These are phyloP conservation scores for Butyriboletus appendiculatus DNA, from an alignment of 1,284 basidiomycete species.

Conservation along the genomic window DNA sequence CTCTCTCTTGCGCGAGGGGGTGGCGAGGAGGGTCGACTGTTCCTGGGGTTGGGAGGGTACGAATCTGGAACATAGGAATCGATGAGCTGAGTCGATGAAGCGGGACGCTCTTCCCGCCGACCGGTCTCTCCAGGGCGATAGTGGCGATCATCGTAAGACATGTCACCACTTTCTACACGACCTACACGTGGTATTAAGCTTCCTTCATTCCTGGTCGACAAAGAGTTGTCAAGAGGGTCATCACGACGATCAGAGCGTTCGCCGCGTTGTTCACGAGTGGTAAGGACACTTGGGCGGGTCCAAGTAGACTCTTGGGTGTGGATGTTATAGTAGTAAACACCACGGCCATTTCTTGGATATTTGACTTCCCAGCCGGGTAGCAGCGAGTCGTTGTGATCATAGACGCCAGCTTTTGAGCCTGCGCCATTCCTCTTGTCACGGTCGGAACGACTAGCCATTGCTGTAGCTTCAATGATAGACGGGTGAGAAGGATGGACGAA, in stretches of 20 bases:
- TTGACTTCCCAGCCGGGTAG: constrained; percentile 65
- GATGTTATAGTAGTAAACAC: constrained; percentile 61
- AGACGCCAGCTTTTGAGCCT: constrained; percentile 31
- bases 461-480: constrained; percentile 57
- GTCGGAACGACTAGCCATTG: constrained; percentile 50
- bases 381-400: constrained; percentile 42
- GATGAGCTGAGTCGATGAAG: constrained; percentile 26
- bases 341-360: constrained; percentile 46
- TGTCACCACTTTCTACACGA: constrained; percentile 30
- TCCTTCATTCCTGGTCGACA: constrained; percentile 29
- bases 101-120: constrained; percentile 31
- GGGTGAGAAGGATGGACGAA: constrained; percentile 57
- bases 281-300: constrained; percentile 47
- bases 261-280: constrained; percentile 24
- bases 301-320: constrained; percentile 61
- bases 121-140: constrained; percentile 53
- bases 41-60: constrained; percentile 28
- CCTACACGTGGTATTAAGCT: constrained; percentile 28
- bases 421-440: constrained; percentile 35
- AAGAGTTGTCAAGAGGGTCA: constrained; percentile 28
- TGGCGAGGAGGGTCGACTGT: constrained; percentile 20
- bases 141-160: constrained; percentile 58
- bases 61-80: constrained; percentile 37
- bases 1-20: constrained; percentile 26
- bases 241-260: constrained; percentile 29